Evolutionary conservation across 2,329 filamentous ascomycete species (phyloP), one percentile per base, ranked within the genome.

Genomic region (Aspergillus sp.): DNA sequence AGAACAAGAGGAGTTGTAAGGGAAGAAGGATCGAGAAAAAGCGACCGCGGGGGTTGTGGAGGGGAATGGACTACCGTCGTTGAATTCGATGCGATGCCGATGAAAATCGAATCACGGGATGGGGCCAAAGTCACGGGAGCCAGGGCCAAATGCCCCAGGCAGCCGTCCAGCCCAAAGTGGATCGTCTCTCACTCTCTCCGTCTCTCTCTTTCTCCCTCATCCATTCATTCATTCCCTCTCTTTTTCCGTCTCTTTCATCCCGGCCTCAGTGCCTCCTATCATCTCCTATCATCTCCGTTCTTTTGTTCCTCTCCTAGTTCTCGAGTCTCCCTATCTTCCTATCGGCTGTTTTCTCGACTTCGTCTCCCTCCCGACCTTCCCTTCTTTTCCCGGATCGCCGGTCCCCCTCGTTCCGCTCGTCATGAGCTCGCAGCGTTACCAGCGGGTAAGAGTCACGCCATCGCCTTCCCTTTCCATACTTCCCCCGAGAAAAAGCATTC

Each of bases 391-490:
- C 57, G 59, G 52, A 53, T 51, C 62, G 59, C 56, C 61, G 53
- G 36, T n/a, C 52, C 42, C 57, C 56, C 58, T 67, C 67, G 73
- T 70, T 74, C 72, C 72, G 73, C 75, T 77, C 74, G 71, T 68
- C 66, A 81, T 81, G 78, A 79, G 77, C 76, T 78, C 78, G 70
- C 78, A 80, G 73, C 75, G 78, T 64, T 81, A 81, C 74, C 73
- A 79, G 71, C 71, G 77, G 75, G 79, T 81, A 76, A 65, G 76
- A 64, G 47, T 64, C 57, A 60, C 59, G 58, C 29, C 49, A 32
- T 32, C 59, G 57, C 29, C 24, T 24, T 32, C 18, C 18, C 45
- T 12, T 32, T 36, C 32, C 32, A 14, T 10, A 59, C 54, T 55
- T 57, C 62, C 64, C 59, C 65, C 60, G 58, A 66, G 45, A 22